phyloP scores from a whole-genome alignment of 2,329 filamentous ascomycete genomes.

The Fusarium nurragi region DNA sequence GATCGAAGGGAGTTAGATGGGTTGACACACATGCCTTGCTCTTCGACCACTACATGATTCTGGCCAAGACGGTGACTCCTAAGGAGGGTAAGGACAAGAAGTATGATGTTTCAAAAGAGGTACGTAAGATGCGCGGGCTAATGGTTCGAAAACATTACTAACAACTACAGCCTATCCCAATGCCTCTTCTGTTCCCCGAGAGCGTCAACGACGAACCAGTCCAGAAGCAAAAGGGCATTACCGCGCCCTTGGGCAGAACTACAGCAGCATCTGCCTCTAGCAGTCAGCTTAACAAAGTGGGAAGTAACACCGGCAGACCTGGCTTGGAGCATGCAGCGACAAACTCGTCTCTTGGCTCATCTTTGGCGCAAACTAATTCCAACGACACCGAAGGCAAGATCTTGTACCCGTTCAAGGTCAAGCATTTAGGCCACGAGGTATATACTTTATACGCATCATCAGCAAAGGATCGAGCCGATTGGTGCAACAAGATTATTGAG shows the following conservation, averaged over 20 bases:
- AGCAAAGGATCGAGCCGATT: slow-evolving; percentile 79
- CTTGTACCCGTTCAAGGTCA: slow-evolving; percentile 93
- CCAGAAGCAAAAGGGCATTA: slow-evolving; percentile 81
- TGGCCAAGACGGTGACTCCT: slow-evolving; percentile 80
- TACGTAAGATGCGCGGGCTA: slow-evolving; percentile 52
- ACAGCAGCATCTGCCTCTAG: slow-evolving; percentile 69
- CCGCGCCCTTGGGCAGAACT: slow-evolving; percentile 67
- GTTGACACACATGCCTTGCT: slow-evolving; percentile 92
- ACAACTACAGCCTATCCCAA: slow-evolving; percentile 78
- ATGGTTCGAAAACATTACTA: slow-evolving; percentile 36
- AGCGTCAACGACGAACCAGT: slow-evolving; percentile 92
- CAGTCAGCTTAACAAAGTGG: slow-evolving; percentile 65
- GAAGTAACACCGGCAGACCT: slow-evolving; percentile 63
- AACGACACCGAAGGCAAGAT: slow-evolving; percentile 83
- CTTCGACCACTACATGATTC: slow-evolving; percentile 95
- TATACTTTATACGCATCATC: slow-evolving; percentile 90
- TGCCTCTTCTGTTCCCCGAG: slow-evolving; percentile 93
- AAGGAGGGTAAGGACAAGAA: slow-evolving; percentile 79
- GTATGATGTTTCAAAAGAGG: slow-evolving; percentile 93
- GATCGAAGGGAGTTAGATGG: slow-evolving; percentile 89
- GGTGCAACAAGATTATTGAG: slow-evolving; percentile 93
- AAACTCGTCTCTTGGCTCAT: slow-evolving; percentile 69
- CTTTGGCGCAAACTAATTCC: slow-evolving; percentile 54
- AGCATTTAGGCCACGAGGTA: slow-evolving; percentile 92
- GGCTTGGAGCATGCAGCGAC: slow-evolving; percentile 75